Conservation (phyloP, 495 filamentous ascomycete species). For the Chaetomium cochliodes region DNA sequence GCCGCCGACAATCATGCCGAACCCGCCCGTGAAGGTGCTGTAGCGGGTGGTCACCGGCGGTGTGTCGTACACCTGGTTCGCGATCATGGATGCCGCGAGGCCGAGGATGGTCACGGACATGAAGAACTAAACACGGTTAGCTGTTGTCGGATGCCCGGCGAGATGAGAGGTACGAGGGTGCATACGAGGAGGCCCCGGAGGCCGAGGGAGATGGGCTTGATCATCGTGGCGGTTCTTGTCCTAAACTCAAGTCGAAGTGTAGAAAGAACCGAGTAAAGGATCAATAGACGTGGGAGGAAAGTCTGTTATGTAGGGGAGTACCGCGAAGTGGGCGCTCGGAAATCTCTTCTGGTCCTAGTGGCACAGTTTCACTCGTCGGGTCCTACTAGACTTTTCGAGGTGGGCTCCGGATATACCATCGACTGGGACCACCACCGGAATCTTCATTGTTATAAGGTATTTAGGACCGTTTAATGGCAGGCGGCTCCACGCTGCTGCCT, state of each 20-base stretch:
- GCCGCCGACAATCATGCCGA: constrained; percentile 46
- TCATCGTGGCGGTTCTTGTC: constrained; percentile 12
- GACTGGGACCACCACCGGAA: neutral
- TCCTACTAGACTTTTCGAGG: neutral
- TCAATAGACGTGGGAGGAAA: too few species aligned
- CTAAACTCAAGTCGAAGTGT: neutral
- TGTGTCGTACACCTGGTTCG: constrained; percentile 39
- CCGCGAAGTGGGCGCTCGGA: too few species aligned
- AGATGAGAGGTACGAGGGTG: too few species aligned
- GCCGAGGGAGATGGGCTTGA: constrained; percentile 17
- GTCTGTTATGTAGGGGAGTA: too few species aligned
- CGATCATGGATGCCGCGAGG: constrained; percentile 48
- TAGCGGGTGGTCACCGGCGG: constrained; percentile 47
- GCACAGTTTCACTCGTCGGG: too few species aligned
- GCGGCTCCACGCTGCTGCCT: constrained; percentile 1
- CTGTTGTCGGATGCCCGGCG: neutral
- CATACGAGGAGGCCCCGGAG: constrained; percentile 21
- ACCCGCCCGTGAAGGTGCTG: constrained; percentile 49
- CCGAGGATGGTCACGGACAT: constrained; percentile 49
- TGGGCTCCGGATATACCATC: neutral
- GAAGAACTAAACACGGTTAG: constrained; percentile 37
- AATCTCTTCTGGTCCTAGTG: too few species aligned
- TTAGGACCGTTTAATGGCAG: neutral
- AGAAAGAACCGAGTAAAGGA: neutral
- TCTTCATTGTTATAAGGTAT: neutral